These are phyloP conservation scores for Turnera subulata DNA, from an alignment of 345 rosid genomes.

Conservation along the genomic window DNA sequence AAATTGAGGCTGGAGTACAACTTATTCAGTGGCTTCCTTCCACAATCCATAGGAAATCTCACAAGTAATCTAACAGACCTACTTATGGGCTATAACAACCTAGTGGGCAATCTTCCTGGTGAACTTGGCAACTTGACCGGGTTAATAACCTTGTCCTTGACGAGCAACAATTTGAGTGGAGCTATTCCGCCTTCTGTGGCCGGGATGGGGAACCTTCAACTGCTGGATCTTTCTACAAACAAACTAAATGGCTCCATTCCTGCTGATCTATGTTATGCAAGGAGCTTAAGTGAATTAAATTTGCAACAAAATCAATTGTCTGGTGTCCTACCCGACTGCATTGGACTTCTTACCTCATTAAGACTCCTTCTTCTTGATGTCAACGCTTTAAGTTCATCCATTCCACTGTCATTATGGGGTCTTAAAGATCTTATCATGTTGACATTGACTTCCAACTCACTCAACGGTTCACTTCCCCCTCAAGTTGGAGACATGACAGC, in stretches of 20 bases:
- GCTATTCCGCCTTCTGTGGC: background rate
- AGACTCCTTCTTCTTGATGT: background rate
- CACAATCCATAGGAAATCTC: conserved; percentile 2
- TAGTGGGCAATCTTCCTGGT: background rate
- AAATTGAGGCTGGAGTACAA: background rate
- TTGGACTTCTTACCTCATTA: background rate
- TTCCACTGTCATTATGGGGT: background rate
- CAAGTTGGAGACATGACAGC: background rate
- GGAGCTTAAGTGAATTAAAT: background rate
- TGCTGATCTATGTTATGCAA: background rate
- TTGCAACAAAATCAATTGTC: background rate
- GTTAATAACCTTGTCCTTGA: background rate
- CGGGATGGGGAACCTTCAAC: background rate
- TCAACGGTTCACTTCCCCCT: background rate
- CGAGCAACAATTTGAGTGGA: background rate
- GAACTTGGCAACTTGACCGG: conserved; percentile 1
- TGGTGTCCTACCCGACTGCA: background rate
- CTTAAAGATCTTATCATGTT: background rate
- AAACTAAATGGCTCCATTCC: background rate
- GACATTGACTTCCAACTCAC: background rate
- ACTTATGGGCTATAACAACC: too few relatives aligned
- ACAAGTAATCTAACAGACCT: background rate
- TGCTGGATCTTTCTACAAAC: background rate
- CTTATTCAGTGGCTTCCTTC: background rate
- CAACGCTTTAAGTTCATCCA: background rate